A percentile compares a stretch with the other conserved stretches of the same genome.
These are phyloP conservation scores for Parathielavia hyrcaniae DNA, from an alignment of 495 filamentous ascomycete species.

Conservation along the genomic window DNA sequence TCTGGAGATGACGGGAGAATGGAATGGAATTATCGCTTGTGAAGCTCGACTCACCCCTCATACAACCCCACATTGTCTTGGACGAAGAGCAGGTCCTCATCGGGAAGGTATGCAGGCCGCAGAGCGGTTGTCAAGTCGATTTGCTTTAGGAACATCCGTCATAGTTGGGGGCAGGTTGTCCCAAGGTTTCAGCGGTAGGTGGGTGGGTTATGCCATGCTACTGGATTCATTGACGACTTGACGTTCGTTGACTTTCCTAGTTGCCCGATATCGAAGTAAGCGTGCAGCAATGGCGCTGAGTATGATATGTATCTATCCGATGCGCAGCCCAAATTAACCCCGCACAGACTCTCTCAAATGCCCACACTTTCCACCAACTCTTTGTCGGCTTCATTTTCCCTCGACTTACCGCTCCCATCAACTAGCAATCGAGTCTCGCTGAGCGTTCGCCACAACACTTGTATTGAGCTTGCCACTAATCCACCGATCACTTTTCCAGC, in stretches of 20 bases:
- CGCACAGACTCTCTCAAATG: slow-evolving; percentile 2
- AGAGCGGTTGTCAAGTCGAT: slow-evolving; percentile 92
- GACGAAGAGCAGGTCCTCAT: slow-evolving; percentile 87
- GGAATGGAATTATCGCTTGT: too few species aligned
- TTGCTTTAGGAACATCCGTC: slow-evolving; percentile 91
- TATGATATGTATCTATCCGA: too few species aligned
- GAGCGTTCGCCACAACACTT: not conserved
- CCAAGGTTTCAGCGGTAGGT: too few species aligned
- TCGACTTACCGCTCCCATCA: slow-evolving; percentile 4
- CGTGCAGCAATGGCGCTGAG: too few species aligned
- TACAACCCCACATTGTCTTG: slow-evolving; percentile 96
- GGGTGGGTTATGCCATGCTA: too few species aligned
- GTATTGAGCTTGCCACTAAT: not conserved
- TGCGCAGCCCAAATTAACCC: not conserved
- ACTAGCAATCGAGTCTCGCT: not conserved
- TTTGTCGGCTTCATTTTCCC: not conserved
- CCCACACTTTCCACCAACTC: slow-evolving; percentile 2
- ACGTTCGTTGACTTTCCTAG: too few species aligned
- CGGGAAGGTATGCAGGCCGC: slow-evolving; percentile 81
- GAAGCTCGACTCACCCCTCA: slow-evolving; percentile 65
- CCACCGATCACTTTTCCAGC: not conserved
- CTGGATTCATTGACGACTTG: too few species aligned
- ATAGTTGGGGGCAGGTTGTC: slow-evolving; percentile 36
- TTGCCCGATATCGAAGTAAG: too few species aligned
- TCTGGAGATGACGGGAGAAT: not conserved